A percentile compares a stretch with the other conserved stretches of the same genome.
These are phyloP conservation scores for Dissophora ornata DNA, from an alignment of 192 early-diverging fungal genomes.

Conservation along the genomic window DNA sequence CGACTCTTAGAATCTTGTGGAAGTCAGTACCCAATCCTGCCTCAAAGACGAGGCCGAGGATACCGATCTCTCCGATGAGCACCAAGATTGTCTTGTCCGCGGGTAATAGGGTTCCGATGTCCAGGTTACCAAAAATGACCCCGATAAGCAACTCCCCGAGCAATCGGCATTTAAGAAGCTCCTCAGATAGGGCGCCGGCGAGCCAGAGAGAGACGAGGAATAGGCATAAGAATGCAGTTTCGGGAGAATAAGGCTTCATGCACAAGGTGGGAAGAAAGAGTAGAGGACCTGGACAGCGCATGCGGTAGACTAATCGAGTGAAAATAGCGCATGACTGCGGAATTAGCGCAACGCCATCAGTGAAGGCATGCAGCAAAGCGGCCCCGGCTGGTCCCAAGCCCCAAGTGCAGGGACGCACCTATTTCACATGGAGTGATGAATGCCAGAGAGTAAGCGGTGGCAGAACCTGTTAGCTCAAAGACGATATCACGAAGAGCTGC, in stretches of 20 bases:
- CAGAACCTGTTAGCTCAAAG: no score
- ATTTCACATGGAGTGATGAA: no score
- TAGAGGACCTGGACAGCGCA: no score
- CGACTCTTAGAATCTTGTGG: constrained; percentile 2
- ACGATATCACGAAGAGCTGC: no score
- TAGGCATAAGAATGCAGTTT: constrained; percentile 25
- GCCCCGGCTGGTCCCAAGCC: no score
- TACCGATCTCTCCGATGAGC: constrained; percentile 33
- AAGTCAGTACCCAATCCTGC: constrained; percentile 25
- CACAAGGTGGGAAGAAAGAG: no score
- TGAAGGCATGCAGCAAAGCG: no score
- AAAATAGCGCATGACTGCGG: no score
- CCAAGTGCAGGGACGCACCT: no score
- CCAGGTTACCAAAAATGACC: constrained; percentile 36
- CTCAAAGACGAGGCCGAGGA: constrained; percentile 42
- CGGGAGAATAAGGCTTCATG: constrained; percentile 16
- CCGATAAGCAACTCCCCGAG: constrained; percentile 43
- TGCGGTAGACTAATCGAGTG: no score
- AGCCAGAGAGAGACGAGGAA: constrained; percentile 36
- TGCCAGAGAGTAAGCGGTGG: no score
- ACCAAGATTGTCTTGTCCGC: constrained; percentile 27
- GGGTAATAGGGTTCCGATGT: constrained; percentile 9
- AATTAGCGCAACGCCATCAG: no score
- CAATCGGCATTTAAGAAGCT: constrained; percentile 27
- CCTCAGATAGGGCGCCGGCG: constrained; percentile 30